These are phyloP conservation scores for Drechslerella dactyloides DNA, from an alignment of 2,329 filamentous ascomycete species.

Conservation along the genomic window DNA sequence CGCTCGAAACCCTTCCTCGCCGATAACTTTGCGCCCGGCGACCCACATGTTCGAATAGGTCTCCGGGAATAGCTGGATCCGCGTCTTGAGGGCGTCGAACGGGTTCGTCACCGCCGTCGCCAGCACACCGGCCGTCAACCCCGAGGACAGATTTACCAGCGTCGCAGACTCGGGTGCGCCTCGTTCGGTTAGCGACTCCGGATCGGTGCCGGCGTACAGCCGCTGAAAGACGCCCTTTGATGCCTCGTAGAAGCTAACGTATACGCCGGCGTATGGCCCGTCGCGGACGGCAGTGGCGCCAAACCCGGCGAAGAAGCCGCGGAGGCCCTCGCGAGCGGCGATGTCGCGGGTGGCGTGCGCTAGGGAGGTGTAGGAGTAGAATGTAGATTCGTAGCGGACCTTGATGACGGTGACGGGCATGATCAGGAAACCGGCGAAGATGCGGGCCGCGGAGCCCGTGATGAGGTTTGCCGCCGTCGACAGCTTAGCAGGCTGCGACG, in stretches of 20 bases:
- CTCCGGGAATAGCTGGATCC: slow-evolving; percentile 85
- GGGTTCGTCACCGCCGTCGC: slow-evolving; percentile 93
- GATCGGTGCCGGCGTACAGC: slow-evolving; percentile 51
- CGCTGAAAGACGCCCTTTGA: slow-evolving; percentile 69
- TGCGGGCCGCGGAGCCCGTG: slow-evolving; percentile 82
- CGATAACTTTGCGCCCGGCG: slow-evolving; percentile 77
- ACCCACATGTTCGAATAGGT: slow-evolving; percentile 82
- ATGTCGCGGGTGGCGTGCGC: slow-evolving; percentile 77
- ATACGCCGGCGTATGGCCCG: slow-evolving; percentile 94
- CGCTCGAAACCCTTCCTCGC: slow-evolving; percentile 78
- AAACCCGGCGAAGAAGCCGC: slow-evolving; percentile 91
- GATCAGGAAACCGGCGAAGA: slow-evolving; percentile 84
- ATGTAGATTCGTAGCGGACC: slow-evolving; percentile 87
- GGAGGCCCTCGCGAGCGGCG: slow-evolving; percentile 71
- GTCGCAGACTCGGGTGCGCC: slow-evolving; percentile 60
- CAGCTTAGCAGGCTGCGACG: slow-evolving; percentile 60
- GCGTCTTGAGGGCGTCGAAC: slow-evolving; percentile 94
- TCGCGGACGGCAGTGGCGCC: slow-evolving; percentile 92
- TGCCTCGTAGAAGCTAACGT: slow-evolving; percentile 92
- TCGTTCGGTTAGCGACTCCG: slow-evolving; percentile 34
- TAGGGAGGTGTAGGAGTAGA: slow-evolving; percentile 83
- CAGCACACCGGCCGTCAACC: slow-evolving; percentile 76
- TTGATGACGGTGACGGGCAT: slow-evolving; percentile 98
- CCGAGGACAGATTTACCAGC: slow-evolving; percentile 83
- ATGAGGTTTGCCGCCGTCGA: slow-evolving; percentile 82